Evolutionary conservation across 768 basidiomycete genomes (phyloP), one percentile per base, ranked within the genome.

Genomic region (Cyclocybe aegerita): DNA sequence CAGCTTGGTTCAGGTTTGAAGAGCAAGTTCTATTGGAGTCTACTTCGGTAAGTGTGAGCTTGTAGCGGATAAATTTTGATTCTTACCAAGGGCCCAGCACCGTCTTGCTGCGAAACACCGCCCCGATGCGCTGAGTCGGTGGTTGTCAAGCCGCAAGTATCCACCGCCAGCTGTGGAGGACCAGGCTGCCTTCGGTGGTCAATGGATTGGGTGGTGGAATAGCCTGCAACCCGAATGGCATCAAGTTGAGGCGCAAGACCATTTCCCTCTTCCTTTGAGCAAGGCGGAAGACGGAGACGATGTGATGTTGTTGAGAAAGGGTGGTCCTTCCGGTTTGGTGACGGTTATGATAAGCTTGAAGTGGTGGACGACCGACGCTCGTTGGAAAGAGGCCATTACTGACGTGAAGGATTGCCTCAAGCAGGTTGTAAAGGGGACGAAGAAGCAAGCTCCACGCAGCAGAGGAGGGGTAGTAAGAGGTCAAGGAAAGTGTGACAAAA

Each of bases 151-250:
- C 9, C 45, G 50, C 14, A 48, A 52, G 16, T 56, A 44, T 33
- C 55, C 2, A 29, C n/a, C 12, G 2, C 52, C n/a, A 35, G 39
- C 1, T 35, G 17, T 2, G 46, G 33, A 11, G 23, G 4, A 36
- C 23, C 23, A 23, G 23, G 23, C 23, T 23, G 23, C 23, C 23
- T 56, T 48, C 31, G 37, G 32, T 3, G 15, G 14, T 4, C 31
- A 43, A 39, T 56, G 55, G 55, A 11, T 23, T 7, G 23, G 36
- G 1, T 56, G 55, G 55, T 56, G 55, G 55, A 46, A 48, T 38
- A 35, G 11, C 4, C n/a, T 56, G 10, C 55, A 56, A 32, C 55
- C 55, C 10, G 40, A 52, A 29, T 52, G 50, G 51, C n/a, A 39
- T 10, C 45, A 47, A 30, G 7, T 15, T 6, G 2, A 30, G 2